Evolutionary conservation across 2,329 filamentous ascomycete species (phyloP), one percentile per base, ranked within the genome.

Genomic region (Penicillium olsonii): DNA sequence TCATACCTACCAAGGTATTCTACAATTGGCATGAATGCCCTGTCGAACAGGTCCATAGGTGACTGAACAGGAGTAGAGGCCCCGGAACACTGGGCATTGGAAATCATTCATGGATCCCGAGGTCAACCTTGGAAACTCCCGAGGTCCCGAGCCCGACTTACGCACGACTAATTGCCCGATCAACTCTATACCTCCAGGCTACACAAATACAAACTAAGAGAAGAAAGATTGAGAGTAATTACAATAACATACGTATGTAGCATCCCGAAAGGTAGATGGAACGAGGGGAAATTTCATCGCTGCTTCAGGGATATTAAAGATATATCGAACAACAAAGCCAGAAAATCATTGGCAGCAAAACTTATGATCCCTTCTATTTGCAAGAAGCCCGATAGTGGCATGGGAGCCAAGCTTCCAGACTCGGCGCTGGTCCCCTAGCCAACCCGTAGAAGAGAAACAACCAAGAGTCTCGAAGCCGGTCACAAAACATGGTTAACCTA

Each of bases 401-500:
- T 53, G 56, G 56, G 57, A 51, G 57, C 57, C 48, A 48, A 63
- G 48, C 57, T 49, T 45, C 48, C 49, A 58, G 44, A 55, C 55
- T 52, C 53, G 55, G 54, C 51, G 51, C 54, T 58, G 50, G 54
- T 59, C 55, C 55, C 56, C 55, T 61, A 59, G 50, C 56, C 44
- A 61, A 49, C 50, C 50, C 19, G 45, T 51, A 56, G 55, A 57
- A 57, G 50, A 41, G 50, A 57, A 54, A 49, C 45, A 50, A 52
- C 51, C 55, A 54, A 43, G 55, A 52, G 41, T 45, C 53, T 39
- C 40, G 26, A 48, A 49, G 48, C 49, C 55, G 48, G 52, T 58
- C 56, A 57, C 37, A 55, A 29, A 59, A 51, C 52, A 56, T 54
- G 47, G 51, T 50, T 55, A 60, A 55, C 63, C 73, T 95, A 96